Conservation (phyloP, 331 rosid species). For the Dryas integrifolia region DNA sequence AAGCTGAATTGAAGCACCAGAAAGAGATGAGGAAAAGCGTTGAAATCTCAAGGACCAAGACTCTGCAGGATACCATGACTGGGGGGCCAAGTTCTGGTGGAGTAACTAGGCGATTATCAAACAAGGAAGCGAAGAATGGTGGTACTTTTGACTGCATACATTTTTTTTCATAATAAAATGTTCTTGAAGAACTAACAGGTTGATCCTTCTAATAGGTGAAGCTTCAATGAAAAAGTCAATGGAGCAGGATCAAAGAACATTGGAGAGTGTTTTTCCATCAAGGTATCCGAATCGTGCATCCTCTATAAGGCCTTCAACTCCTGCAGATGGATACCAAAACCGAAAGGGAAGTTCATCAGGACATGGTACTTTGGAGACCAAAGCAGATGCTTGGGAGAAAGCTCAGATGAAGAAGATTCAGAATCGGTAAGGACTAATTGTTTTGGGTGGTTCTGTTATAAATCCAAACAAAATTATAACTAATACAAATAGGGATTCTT, state of each 20-base stretch:
- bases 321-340: slow-evolving; percentile 31
- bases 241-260: slow-evolving; percentile 33
- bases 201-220: slow-evolving; percentile 30
- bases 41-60: slow-evolving; percentile 34
- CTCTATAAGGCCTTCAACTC: slow-evolving; percentile 26
- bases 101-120: slow-evolving; percentile 25
- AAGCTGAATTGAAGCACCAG: slow-evolving; percentile 33
- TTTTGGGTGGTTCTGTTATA: background rate
- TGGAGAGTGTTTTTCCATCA: slow-evolving; percentile 30
- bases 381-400: slow-evolving; percentile 57
- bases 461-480: background rate
- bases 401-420: slow-evolving; percentile 47
- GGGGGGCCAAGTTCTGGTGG: slow-evolving; percentile 28
- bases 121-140: slow-evolving; percentile 29
- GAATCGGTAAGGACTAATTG: slow-evolving; percentile 39
- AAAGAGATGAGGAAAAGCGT: slow-evolving; percentile 33
- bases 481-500: background rate
- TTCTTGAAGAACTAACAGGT: slow-evolving; percentile 15
- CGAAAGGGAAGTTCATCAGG: slow-evolving; percentile 25
- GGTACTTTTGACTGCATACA: slow-evolving; percentile 13
- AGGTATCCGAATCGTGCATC: slow-evolving; percentile 31
- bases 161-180: background rate
- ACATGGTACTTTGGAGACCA: slow-evolving; percentile 26
- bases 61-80: slow-evolving; percentile 20
- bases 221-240: slow-evolving; percentile 39